Base-by-base conservation (phyloP, 1,284 basidiomycete species). In the Takashimella koratensis region DNA sequence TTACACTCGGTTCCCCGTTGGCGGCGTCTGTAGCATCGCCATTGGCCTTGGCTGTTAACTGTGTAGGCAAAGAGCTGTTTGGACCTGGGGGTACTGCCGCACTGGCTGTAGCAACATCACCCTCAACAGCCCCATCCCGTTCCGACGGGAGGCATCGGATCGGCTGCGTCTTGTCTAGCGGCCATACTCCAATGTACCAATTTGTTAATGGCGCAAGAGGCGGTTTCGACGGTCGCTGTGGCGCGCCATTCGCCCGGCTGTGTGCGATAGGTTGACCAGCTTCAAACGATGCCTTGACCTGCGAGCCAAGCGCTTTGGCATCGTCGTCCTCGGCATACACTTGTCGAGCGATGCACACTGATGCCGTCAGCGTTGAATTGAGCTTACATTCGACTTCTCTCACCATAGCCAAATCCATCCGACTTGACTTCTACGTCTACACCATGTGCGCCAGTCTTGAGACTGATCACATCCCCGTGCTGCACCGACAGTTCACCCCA, bases 261-360 rank as follows among this genome's bases (percentile, higher is more conserved):
- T 26, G 21, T 4, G 23, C 10, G 45, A 16, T 10, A n/a, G 45
- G 21, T 45, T 45, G 43, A 45, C 43, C 10, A 25, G 21, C 21
- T 25, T 45, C 10, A 45, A 16, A 25, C 24, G 43, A 8, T 12
- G 11, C 21, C 23, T 25, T n/a, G 8, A 16, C 20, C 19, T 12
- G 20, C 5, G 82, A 85, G 60, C 76, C 95, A 4, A 80, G 79
- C 3, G 80, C 86, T 0, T 77, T 88, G 68, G 78, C 16, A 6
- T 50, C 43, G 43, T 44, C 47, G 12, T 51, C 47, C 12, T 41
- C 23, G 4, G 20, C 44, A 36, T 60, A 63, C 1, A 58, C 52
- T 43, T 62, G 62, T 20, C 63, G 62, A 16, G 49, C 66, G 25
- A 59, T 30, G 26, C 53, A 53, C 21, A 58, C 53, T 56, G 45